Evolutionary conservation across 2,329 filamentous ascomycete species (phyloP), one percentile per base, ranked within the genome.

Genomic region (Cytospora piceicola): DNA sequence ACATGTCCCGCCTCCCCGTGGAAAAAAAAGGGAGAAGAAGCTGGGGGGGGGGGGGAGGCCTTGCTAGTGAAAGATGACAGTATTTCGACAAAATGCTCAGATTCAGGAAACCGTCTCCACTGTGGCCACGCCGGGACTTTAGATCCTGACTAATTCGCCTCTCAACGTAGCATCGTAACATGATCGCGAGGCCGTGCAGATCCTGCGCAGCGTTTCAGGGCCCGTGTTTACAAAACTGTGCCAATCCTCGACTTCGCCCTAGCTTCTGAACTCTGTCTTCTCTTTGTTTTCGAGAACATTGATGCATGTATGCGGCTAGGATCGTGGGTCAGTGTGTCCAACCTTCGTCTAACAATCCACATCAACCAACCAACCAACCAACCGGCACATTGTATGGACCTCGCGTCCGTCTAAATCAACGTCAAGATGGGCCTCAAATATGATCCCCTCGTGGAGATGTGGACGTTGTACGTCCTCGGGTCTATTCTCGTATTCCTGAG

Each of bases 381-480:
- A n/a, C n/a, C n/a, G n/a, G n/a, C n/a, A 17, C 36, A 42, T 42
- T 20, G 36, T 20, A 20, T 42, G 8, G 34, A 24, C 51, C 20
- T 42, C 22, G 51, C 49, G 32, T 32, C 30, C n/a, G n/a, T n/a
- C 9, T 42, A 27, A 20, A 5, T 27, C n/a, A n/a, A n/a, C 24
- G 22, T 36, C 56, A 60, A 29, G 4, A 64, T 64, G 62, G 62
- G 56, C 22, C 29, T 60, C 34, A 64, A 51, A 20, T 55, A 53
- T 29, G 54, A 46, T 36, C 49, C 62, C n/a, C n/a, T 75, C 20
- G 71, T 72, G 2, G 76, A 78, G 60, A 76, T 77, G 72, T 79
- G 76, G 77, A 68, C 72, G 56, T 71, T 79, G n/a, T 79, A 75
- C 64, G 59, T 68, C 5, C 55, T 77, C 4, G 77, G 76, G 0